Percentiles rank a stretch among this genome's conserved stretches.
Evolutionary conservation across 495 filamentous ascomycete species (phyloP).

Genomic region (Penicillium alfredii): DNA sequence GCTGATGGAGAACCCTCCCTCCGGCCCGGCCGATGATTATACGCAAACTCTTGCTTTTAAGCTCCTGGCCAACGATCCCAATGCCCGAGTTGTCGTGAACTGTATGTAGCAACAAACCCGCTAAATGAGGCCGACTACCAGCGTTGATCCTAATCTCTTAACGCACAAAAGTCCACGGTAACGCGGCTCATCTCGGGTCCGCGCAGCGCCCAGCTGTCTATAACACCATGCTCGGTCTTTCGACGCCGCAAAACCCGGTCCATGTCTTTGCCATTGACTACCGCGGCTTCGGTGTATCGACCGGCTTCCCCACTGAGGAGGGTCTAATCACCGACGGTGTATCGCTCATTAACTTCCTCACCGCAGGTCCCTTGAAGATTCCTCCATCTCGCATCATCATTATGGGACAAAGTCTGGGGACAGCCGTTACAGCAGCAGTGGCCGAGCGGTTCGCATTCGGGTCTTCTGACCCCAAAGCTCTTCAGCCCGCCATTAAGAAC

Average conservation of each 20-base stretch:
- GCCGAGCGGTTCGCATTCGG: conserved; percentile 60
- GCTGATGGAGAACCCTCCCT: conserved; percentile 38
- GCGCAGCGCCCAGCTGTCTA: conserved; percentile 39
- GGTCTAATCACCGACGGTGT: conserved; percentile 79
- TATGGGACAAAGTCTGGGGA: conserved; percentile 85
- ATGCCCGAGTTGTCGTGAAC: conserved; percentile 51
- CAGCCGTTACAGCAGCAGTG: conserved; percentile 69
- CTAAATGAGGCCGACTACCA: neutral
- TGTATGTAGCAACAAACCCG: conserved; percentile 33
- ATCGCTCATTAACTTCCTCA: conserved; percentile 57
- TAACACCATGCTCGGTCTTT: conserved; percentile 35
- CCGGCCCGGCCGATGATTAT: conserved; percentile 37
- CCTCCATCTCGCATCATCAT: conserved; percentile 68
- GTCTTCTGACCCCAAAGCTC: conserved; percentile 28
- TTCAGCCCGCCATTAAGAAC: conserved; percentile 33
- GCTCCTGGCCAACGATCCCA: conserved; percentile 49
- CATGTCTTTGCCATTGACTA: conserved; percentile 78
- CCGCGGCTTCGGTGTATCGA: conserved; percentile 79
- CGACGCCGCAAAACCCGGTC: conserved; percentile 46
- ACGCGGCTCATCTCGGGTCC: conserved; percentile 43
- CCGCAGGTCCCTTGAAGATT: conserved; percentile 41
- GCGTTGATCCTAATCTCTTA: neutral
- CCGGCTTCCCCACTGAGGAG: conserved; percentile 71
- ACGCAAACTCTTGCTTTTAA: conserved; percentile 43
- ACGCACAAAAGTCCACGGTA: conserved; percentile 50